Conservation (phyloP, 345 rosid species). For the Triadica sebifera region DNA sequence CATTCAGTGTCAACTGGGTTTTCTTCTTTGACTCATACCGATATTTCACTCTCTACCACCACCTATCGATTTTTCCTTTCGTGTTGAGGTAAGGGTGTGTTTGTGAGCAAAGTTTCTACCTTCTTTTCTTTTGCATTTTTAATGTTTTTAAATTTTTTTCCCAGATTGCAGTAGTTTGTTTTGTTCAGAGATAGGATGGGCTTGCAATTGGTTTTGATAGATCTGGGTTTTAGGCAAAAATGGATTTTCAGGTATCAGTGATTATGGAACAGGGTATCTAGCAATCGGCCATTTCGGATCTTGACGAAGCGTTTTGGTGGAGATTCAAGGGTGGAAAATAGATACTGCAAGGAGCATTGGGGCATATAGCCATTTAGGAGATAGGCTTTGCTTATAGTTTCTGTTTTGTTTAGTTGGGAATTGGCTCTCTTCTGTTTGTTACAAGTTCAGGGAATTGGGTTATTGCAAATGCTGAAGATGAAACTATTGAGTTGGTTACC, state of each 20-base stretch:
- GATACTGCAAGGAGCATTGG: too few species aligned
- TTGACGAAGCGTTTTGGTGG: not conserved
- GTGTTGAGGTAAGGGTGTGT: constrained; percentile 32
- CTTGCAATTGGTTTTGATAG: constrained; percentile 25
- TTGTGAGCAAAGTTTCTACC: constrained; percentile 19
- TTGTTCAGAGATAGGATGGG: not conserved
- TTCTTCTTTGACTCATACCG: constrained; percentile 20
- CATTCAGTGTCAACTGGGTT: constrained; percentile 32
- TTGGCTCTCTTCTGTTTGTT: constrained; percentile 8
- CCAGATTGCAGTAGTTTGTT: not conserved
- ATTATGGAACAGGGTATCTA: constrained; percentile 4
- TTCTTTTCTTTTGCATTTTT: constrained; percentile 14
- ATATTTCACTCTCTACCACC: constrained; percentile 3
- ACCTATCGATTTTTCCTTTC: constrained; percentile 20
- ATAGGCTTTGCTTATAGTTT: constrained; percentile 4
- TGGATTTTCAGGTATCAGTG: constrained; percentile 14
- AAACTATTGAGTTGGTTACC: constrained; percentile 31
- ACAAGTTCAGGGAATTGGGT: constrained; percentile 27
- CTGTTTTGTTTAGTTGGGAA: constrained; percentile 16
- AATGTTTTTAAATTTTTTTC: too few species aligned
- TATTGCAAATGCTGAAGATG: constrained; percentile 41
- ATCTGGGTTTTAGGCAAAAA: constrained; percentile 27
- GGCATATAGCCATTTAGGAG: not conserved
- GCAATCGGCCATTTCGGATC: constrained; percentile 17
- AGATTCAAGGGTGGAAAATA: too few species aligned